Evolutionary conservation across 768 basidiomycete species (phyloP).

Genomic region (Lactarius akahatsu): DNA sequence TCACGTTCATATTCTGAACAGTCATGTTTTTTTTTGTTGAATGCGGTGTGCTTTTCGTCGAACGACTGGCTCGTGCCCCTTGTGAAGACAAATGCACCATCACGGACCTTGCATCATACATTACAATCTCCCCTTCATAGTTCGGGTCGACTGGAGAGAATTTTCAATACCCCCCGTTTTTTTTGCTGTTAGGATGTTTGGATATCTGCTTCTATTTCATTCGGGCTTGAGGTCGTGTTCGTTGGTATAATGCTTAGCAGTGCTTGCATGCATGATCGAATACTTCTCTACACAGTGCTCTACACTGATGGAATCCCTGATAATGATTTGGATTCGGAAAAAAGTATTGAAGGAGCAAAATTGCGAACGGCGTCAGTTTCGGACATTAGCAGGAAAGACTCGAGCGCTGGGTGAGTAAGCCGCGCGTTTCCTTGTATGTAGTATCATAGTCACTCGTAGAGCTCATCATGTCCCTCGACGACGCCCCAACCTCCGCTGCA

Average conservation of each 20-base stretch:
- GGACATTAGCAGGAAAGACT: neutral
- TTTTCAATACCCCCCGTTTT: conserved; percentile 12
- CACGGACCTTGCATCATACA: conserved; percentile 4
- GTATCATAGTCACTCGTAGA: neutral
- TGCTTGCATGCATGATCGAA: neutral
- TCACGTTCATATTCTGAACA: conserved; percentile 23
- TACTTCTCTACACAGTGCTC: neutral
- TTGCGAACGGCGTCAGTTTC: no score
- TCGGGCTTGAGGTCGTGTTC: neutral
- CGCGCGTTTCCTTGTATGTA: neutral
- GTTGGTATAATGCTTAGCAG: neutral
- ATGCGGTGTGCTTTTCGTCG: neutral
- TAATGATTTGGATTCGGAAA: neutral
- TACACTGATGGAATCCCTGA: neutral
- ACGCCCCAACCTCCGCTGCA: conserved; percentile 3
- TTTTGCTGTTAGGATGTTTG: neutral
- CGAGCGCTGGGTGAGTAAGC: conserved; percentile 22
- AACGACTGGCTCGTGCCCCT: neutral
- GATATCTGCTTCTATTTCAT: neutral
- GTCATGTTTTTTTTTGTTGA: neutral
- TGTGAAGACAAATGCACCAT: conserved; percentile 2
- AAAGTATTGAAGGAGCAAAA: neutral
- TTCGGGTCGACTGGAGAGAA: neutral
- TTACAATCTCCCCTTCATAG: neutral
- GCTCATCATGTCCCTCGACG: conserved; percentile 17